These are phyloP conservation scores for Daldinia vernicosa DNA, from an alignment of 495 filamentous ascomycete species.

Conservation along the genomic window DNA sequence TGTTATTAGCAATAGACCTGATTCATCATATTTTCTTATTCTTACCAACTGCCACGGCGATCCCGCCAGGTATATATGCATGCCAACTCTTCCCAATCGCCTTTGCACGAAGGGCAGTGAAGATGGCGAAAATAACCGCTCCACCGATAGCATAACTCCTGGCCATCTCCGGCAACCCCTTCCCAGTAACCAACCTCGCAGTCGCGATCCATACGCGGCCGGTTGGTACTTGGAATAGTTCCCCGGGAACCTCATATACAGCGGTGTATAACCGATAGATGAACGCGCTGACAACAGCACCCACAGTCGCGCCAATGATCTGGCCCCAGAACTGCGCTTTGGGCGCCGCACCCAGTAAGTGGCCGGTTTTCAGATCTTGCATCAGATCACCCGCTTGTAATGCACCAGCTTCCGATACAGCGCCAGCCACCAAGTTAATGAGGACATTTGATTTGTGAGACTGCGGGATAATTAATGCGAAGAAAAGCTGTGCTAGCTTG, in stretches of 20 bases:
- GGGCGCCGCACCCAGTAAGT: constrained; percentile 89
- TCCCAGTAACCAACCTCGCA: constrained; percentile 89
- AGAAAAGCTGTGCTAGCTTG: constrained; percentile 95
- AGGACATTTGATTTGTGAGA: constrained; percentile 80
- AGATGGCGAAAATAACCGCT: constrained; percentile 71
- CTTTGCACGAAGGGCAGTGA: constrained; percentile 73
- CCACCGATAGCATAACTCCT: constrained; percentile 77
- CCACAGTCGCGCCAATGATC: constrained; percentile 87
- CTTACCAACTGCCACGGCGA: constrained; percentile 88
- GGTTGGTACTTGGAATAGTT: constrained; percentile 92
- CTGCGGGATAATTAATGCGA: constrained; percentile 81
- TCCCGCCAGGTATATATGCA: constrained; percentile 82
- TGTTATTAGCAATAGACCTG: constrained; percentile 36
- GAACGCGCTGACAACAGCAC: constrained; percentile 83
- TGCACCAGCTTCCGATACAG: constrained; percentile 84
- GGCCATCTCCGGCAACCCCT: constrained; percentile 85
- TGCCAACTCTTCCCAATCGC: constrained; percentile 60
- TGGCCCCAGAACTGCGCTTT: constrained; percentile 97
- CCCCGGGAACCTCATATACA: constrained; percentile 87
- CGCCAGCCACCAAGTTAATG: constrained; percentile 95
- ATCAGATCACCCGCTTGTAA: constrained; percentile 97
- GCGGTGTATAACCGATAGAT: constrained; percentile 92
- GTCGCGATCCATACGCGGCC: constrained; percentile 98
- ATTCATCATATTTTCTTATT: constrained; percentile 12
- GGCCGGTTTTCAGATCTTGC: constrained; percentile 97